A percentile compares a stretch with the other conserved stretches of the same genome.
Evolutionary conservation across 306 rosid species (phyloP).

Genomic region (Oxytropis ochrocephala): DNA sequence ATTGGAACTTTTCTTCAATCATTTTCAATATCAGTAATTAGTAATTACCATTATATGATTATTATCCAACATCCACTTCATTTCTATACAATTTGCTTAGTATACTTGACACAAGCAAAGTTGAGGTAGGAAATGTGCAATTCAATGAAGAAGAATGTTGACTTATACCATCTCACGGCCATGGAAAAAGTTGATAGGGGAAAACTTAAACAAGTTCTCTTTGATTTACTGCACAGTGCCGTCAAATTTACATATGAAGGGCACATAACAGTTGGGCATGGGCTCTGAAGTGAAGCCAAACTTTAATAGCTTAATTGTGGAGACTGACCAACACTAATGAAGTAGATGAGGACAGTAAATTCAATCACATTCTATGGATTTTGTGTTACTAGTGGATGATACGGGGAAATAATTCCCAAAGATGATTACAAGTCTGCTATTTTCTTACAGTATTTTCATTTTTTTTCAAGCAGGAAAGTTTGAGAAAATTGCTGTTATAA

Average conservation of each 20-base stretch:
- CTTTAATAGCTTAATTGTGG: constrained; percentile 23
- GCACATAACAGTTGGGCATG: constrained; percentile 45
- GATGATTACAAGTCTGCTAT: constrained; percentile 39
- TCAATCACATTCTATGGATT: constrained; percentile 30
- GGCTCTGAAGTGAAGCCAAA: constrained; percentile 47
- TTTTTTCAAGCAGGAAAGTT: too few relatives aligned
- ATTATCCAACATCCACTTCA: not conserved
- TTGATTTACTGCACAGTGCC: constrained; percentile 62
- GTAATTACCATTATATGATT: not conserved
- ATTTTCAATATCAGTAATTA: not conserved
- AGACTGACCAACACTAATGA: constrained; percentile 16
- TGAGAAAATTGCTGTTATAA: too few relatives aligned
- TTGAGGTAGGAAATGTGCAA: constrained; percentile 66
- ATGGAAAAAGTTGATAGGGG: constrained; percentile 60
- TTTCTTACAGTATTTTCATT: too few relatives aligned
- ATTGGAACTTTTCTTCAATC: not conserved
- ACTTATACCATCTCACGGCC: constrained; percentile 45
- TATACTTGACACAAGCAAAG: constrained; percentile 64
- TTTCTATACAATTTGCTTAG: constrained; percentile 16
- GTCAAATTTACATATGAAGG: constrained; percentile 66
- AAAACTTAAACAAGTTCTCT: constrained; percentile 60
- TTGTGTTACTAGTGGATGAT: constrained; percentile 68
- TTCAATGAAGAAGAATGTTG: constrained; percentile 69
- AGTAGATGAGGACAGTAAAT: constrained; percentile 14
- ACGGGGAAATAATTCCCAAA: constrained; percentile 68